A percentile compares a stretch with the other conserved stretches of the same genome.
Conservation (phyloP, 768 basidiomycete species). For the Trametes maxima region DNA sequence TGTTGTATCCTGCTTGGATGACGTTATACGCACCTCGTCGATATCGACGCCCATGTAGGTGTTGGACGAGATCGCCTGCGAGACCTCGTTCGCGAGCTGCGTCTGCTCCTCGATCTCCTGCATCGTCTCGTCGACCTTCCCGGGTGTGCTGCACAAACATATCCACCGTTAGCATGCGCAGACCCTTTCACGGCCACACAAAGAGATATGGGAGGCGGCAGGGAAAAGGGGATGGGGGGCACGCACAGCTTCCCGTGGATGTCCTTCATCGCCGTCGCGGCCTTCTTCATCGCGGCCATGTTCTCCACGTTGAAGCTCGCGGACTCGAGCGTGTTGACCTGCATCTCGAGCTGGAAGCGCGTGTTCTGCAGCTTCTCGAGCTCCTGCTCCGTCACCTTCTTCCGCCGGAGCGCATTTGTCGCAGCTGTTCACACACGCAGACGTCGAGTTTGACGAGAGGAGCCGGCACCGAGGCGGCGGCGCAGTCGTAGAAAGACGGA, state of each 20-base stretch:
- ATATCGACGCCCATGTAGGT: conserved; percentile 52
- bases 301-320: conserved; percentile 98
- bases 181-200: neutral
- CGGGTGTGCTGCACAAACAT: conserved; percentile 58
- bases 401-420: conserved; percentile 86
- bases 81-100: conserved; percentile 90
- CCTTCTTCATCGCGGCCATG: conserved; percentile 97
- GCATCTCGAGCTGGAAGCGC: conserved; percentile 90
- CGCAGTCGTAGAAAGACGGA: neutral
- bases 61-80: conserved; percentile 82
- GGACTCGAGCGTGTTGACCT: conserved; percentile 95
- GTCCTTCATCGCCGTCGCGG: conserved; percentile 81
- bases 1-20: too few species aligned
- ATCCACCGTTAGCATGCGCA: neutral
- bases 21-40: conserved; percentile 64
- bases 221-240: neutral
- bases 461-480: neutral
- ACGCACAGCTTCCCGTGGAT: conserved; percentile 92
- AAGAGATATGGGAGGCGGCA: neutral
- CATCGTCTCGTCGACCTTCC: conserved; percentile 92
- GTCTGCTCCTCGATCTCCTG: conserved; percentile 85
- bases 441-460: neutral
- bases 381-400: conserved; percentile 88
- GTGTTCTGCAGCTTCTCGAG: conserved; percentile 84
- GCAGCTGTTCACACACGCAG: conserved; percentile 57